Percentiles rank a stretch among this genome's conserved stretches.
phyloP scores from a whole-genome alignment of 2,329 filamentous ascomycete species.

The Neofusicoccum kwambonambiense region DNA sequence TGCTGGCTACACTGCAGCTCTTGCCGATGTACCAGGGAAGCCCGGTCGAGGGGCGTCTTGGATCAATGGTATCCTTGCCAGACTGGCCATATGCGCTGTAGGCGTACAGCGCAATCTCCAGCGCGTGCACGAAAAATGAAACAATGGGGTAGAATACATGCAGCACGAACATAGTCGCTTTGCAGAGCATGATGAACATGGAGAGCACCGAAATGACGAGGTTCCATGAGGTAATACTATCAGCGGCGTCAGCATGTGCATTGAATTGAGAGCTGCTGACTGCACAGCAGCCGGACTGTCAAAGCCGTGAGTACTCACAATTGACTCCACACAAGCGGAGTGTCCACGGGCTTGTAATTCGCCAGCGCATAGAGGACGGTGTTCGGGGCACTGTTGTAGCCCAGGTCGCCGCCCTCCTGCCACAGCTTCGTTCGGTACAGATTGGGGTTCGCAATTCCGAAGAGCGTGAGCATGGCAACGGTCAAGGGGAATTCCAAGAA shows the following conservation, averaged over 20 bases:
- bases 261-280: background rate
- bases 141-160: constrained; percentile 68
- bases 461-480: constrained; percentile 66
- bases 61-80: constrained; percentile 70
- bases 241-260: background rate
- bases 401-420: constrained; percentile 67
- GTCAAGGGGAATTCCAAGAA: constrained; percentile 64
- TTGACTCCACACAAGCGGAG: constrained; percentile 71
- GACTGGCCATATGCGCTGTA: constrained; percentile 69
- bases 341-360: constrained; percentile 62
- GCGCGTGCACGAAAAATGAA: constrained; percentile 57
- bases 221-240: constrained; percentile 71
- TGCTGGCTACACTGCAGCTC: constrained; percentile 62
- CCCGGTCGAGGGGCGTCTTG: constrained; percentile 58
- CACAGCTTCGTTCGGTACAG: constrained; percentile 71
- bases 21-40: constrained; percentile 75
- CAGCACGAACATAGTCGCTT: constrained; percentile 68
- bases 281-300: background rate
- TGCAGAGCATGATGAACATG: constrained; percentile 72
- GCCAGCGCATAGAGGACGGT: constrained; percentile 71
- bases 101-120: constrained; percentile 62
- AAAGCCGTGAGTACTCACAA: constrained; percentile 54
- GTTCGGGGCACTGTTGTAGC: constrained; percentile 72
- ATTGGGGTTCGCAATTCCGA: constrained; percentile 71
- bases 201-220: constrained; percentile 73